These are phyloP conservation scores for Eurotiales sp. DNA, from an alignment of 2,329 filamentous ascomycete species.

Conservation along the genomic window DNA sequence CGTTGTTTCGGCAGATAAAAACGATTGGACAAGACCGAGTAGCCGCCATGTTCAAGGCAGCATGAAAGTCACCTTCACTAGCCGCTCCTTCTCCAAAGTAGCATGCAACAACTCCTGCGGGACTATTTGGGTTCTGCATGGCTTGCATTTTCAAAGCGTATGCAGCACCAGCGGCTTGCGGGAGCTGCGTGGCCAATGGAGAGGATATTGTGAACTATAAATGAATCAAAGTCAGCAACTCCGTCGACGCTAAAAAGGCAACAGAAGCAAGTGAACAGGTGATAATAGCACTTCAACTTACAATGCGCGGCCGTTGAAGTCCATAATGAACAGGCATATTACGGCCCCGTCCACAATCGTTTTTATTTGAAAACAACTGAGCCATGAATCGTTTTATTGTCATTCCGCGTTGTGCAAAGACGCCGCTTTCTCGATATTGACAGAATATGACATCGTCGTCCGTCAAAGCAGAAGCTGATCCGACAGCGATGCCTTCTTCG, in stretches of 20 bases:
- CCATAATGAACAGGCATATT: conserved; percentile 99
- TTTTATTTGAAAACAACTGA: conserved; percentile 83
- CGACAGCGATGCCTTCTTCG: conserved; percentile 91
- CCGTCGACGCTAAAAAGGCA: neutral
- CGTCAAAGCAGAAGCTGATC: conserved; percentile 77
- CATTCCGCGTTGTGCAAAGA: conserved; percentile 86
- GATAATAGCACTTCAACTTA: too few species aligned
- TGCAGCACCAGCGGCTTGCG: conserved; percentile 80
- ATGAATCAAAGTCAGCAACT: neutral
- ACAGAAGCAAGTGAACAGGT: too few species aligned
- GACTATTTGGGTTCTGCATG: conserved; percentile 64
- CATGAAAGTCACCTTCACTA: conserved; percentile 88
- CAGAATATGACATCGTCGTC: conserved; percentile 86
- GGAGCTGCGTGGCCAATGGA: conserved; percentile 81
- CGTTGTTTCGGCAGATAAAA: conserved; percentile 91
- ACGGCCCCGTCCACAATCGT: conserved; percentile 74
- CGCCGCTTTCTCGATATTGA: conserved; percentile 90
- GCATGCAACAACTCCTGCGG: conserved; percentile 68
- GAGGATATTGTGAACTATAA: conserved; percentile 77
- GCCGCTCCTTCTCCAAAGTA: conserved; percentile 92
- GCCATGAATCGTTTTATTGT: conserved; percentile 88
- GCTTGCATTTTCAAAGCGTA: conserved; percentile 83
- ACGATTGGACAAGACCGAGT: conserved; percentile 82
- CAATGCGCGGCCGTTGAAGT: conserved; percentile 76
- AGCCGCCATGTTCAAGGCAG: conserved; percentile 84